Percentiles rank a stretch among this genome's conserved stretches.
Conservation (phyloP, 179 eudicot species). For the Pouteria campechiana region DNA sequence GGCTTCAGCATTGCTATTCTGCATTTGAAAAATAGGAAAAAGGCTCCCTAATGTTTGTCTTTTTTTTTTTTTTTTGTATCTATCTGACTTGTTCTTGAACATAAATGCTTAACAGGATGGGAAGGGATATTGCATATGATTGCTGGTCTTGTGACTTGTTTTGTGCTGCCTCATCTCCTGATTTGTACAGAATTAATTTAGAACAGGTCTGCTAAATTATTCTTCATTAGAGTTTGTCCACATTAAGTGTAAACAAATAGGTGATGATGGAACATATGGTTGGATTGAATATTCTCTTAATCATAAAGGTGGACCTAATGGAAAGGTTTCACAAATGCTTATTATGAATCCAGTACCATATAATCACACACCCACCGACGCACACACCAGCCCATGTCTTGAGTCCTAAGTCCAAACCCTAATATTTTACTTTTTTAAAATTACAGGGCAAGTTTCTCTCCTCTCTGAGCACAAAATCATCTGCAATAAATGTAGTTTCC, state of each 20-base stretch:
- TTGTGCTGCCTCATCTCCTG: conserved; percentile 98
- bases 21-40: too few relatives aligned
- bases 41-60: too few relatives aligned
- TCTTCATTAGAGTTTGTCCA: background rate
- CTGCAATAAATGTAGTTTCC: conserved; percentile 81
- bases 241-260: too few relatives aligned
- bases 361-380: too few relatives aligned
- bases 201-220: conserved; percentile 49
- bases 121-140: conserved; percentile 86
- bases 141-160: conserved; percentile 85
- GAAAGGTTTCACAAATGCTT: too few relatives aligned
- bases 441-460: conserved; percentile 84
- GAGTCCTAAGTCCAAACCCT: background rate
- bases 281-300: too few relatives aligned
- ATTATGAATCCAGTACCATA: too few relatives aligned
- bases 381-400: background rate
- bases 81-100: conserved; percentile 1
- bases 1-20: background rate
- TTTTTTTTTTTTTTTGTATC: background rate
- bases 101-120: conserved; percentile 49
- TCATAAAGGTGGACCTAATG: too few relatives aligned
- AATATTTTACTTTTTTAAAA: conserved; percentile 7
- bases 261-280: too few relatives aligned
- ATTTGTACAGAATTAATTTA: conserved; percentile 83
- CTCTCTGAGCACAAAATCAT: conserved; percentile 71